A percentile compares a stretch with the other conserved stretches of the same genome.
phyloP scores from a whole-genome alignment of 345 rosid species.

The Populus tremula region DNA sequence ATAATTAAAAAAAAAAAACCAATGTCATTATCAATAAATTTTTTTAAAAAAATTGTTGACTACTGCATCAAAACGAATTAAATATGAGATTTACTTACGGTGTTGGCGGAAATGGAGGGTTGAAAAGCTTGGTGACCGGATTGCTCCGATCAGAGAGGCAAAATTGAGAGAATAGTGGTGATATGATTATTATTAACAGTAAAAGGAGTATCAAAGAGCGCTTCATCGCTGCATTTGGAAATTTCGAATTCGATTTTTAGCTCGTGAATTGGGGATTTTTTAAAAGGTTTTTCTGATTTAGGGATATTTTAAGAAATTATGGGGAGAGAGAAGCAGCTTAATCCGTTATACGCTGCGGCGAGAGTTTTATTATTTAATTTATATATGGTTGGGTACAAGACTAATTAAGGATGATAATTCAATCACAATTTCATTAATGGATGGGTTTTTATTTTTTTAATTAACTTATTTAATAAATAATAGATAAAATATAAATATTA shows the following conservation, averaged over 20 bases:
- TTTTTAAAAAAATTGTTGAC: conserved; percentile 20
- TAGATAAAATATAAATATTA: too few relatives aligned
- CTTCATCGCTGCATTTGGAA: conserved; percentile 34
- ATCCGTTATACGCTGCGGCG: too few relatives aligned
- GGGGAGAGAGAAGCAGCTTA: not conserved
- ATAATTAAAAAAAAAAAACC: not conserved
- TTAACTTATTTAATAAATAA: too few relatives aligned
- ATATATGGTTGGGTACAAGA: too few relatives aligned
- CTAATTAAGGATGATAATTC: too few relatives aligned
- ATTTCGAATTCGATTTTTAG: not conserved
- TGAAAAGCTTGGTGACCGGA: conserved; percentile 16
- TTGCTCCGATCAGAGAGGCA: conserved; percentile 25
- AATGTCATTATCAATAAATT: not conserved
- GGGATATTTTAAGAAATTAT: not conserved
- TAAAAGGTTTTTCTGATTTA: not conserved
- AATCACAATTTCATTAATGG: too few relatives aligned
- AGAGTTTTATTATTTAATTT: too few relatives aligned
- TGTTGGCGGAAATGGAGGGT: conserved; percentile 36
- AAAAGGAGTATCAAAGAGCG: conserved; percentile 38
- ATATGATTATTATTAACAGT: conserved; percentile 32
- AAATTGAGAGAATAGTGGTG: conserved; percentile 41
- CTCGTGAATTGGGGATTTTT: not conserved
- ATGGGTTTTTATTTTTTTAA: too few relatives aligned
- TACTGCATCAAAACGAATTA: not conserved
- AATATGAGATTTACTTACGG: conserved; percentile 33